Percentiles rank a stretch among this genome's conserved stretches.
Conservation (phyloP, 164 flowering plant species). For the Stephania japonica region DNA sequence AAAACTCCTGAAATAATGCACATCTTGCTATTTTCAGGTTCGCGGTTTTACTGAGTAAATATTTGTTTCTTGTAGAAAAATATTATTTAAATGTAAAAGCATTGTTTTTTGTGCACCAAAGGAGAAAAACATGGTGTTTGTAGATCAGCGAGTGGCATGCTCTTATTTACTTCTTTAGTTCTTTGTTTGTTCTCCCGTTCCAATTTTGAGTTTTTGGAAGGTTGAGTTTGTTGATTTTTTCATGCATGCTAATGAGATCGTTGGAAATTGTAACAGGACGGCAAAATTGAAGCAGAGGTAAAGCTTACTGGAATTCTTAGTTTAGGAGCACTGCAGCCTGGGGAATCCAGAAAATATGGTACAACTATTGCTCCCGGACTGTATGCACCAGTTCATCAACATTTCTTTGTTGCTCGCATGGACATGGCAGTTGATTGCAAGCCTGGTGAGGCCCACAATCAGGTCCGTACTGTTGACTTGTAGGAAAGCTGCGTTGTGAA, state of each 20-base stretch:
- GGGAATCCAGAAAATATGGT: conserved; percentile 83
- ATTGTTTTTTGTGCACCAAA: too few relatives aligned
- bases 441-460: conserved; percentile 82
- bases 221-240: not conserved
- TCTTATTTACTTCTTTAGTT: not conserved
- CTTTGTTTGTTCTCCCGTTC: not conserved
- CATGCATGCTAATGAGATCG: not conserved
- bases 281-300: conserved; percentile 89
- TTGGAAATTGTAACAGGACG: conserved; percentile 48
- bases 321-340: conserved; percentile 78
- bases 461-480: conserved; percentile 30
- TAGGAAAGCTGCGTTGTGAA: too few relatives aligned
- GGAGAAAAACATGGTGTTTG: too few relatives aligned
- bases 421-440: conserved; percentile 89
- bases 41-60: not conserved
- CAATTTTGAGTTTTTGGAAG: not conserved
- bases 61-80: too few relatives aligned
- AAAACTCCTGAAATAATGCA: too few relatives aligned
- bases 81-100: too few relatives aligned
- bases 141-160: not conserved
- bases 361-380: conserved; percentile 84
- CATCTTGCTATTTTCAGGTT: too few relatives aligned
- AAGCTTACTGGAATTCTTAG: conserved; percentile 88
- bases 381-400: conserved; percentile 95
- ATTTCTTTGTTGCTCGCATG: conserved; percentile 88